Evolutionary conservation across 164 flowering plant genomes (phyloP).

Genomic region (Chloranthus sessilifolius): DNA sequence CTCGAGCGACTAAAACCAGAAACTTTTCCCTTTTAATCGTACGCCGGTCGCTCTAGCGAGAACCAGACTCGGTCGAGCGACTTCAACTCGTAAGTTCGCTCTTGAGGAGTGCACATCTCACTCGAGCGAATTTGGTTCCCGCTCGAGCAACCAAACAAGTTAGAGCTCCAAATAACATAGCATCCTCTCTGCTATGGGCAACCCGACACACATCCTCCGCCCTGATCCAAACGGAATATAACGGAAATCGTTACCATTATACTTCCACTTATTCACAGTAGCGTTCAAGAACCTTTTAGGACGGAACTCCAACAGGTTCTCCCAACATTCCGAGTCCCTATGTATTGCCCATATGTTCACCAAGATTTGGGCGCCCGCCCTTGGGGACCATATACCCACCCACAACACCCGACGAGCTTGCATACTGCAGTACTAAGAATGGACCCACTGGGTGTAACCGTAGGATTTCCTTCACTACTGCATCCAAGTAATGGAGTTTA

Average conservation of each 20-base stretch:
- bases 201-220: slow-evolving; percentile 15
- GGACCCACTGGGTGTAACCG: slow-evolving; percentile 13
- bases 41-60: too few species aligned
- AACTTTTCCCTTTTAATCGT: too few species aligned
- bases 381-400: slow-evolving; percentile 13
- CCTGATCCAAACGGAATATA: slow-evolving; percentile 17
- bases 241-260: slow-evolving; percentile 12
- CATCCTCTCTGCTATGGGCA: slow-evolving; percentile 7
- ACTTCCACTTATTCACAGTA: background rate
- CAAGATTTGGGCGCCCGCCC: slow-evolving; percentile 5
- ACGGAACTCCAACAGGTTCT: slow-evolving; percentile 2
- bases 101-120: too few species aligned
- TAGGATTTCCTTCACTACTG: slow-evolving; percentile 14
- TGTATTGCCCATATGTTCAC: slow-evolving; percentile 13
- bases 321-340: slow-evolving; percentile 8
- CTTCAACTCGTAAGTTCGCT: too few species aligned
- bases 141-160: too few species aligned
- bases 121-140: too few species aligned
- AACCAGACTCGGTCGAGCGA: too few species aligned
- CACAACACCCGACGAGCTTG: slow-evolving; percentile 3
- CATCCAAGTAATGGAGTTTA: slow-evolving; percentile 6
- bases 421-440: slow-evolving; percentile 7
- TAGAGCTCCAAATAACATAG: too few species aligned
- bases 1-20: too few species aligned
- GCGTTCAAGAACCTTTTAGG: slow-evolving; percentile 11